A percentile compares a stretch with the other conserved stretches of the same genome.
Evolutionary conservation across 495 filamentous ascomycete species (phyloP).

Genomic region (Daldinia decipiens): DNA sequence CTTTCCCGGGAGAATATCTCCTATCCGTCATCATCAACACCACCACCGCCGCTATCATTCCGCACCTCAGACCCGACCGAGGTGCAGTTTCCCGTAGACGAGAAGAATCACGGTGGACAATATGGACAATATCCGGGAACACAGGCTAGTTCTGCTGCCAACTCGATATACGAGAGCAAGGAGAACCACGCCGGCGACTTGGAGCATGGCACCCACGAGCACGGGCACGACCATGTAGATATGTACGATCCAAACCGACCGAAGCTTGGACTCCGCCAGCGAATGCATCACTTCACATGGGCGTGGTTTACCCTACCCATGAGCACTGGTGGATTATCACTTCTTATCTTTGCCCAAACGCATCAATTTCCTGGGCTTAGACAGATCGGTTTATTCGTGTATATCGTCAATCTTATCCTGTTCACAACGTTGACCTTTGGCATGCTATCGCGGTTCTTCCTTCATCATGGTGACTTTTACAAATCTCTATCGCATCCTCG

Average conservation of each 20-base stretch:
- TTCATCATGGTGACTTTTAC: conserved; percentile 61
- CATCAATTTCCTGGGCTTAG: conserved; percentile 67
- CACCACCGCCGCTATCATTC: conserved; percentile 16
- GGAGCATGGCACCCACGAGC: conserved; percentile 26
- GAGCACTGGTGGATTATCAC: conserved; percentile 71
- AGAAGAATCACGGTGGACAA: conserved; percentile 30
- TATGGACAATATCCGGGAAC: neutral
- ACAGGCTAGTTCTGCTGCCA: conserved; percentile 29
- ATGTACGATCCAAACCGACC: conserved; percentile 42
- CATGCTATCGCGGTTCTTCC: conserved; percentile 67
- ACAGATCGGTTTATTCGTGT: conserved; percentile 69
- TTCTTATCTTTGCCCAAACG: conserved; percentile 68
- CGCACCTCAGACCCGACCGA: conserved; percentile 14
- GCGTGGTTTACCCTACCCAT: conserved; percentile 74
- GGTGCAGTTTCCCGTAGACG: conserved; percentile 16
- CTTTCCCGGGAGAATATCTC: conserved; percentile 16
- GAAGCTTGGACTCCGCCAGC: conserved; percentile 50
- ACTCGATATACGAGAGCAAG: conserved; percentile 32
- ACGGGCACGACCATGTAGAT: conserved; percentile 28
- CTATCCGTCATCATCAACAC: conserved; percentile 22
- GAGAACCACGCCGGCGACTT: conserved; percentile 24
- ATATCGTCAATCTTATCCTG: conserved; percentile 69
- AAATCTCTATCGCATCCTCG: conserved; percentile 68
- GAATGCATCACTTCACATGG: conserved; percentile 74
- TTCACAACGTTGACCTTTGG: conserved; percentile 62